Percentiles rank a stretch among this genome's conserved stretches.
These are phyloP conservation scores for Graphiopsis chlorocephala DNA, from an alignment of 2,329 filamentous ascomycete genomes.

Conservation along the genomic window DNA sequence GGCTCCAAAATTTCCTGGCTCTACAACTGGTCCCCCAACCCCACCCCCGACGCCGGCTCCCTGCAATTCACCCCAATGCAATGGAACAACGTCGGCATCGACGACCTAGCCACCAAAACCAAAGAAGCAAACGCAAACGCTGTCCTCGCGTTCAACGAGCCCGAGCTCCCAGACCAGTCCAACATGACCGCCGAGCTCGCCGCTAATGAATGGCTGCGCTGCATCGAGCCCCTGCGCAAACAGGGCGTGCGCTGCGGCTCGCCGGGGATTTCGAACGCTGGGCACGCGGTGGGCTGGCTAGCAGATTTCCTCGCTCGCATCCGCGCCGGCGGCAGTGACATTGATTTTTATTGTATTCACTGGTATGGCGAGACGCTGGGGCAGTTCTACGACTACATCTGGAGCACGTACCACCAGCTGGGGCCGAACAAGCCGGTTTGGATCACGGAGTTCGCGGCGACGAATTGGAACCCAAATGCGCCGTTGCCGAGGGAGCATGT, in stretches of 20 bases:
- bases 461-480: constrained; percentile 31
- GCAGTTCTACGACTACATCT: constrained; percentile 35
- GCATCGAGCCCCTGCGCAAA: constrained; percentile 31
- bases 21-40: constrained; percentile 35
- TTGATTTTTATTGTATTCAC: constrained; percentile 33
- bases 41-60: constrained; percentile 24
- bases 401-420: constrained; percentile 29
- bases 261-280: constrained; percentile 32
- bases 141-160: constrained; percentile 33
- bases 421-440: constrained; percentile 31
- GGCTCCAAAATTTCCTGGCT: constrained; percentile 35
- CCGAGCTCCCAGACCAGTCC: constrained; percentile 32
- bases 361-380: constrained; percentile 33
- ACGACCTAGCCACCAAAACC: constrained; percentile 26
- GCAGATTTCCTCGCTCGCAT: constrained; percentile 28
- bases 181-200: constrained; percentile 31
- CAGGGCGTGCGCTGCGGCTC: constrained; percentile 27
- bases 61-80: constrained; percentile 34
- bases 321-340: constrained; percentile 25
- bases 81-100: constrained; percentile 32
- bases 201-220: constrained; percentile 27
- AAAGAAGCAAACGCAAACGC: constrained; percentile 13
- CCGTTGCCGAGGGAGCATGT: constrained; percentile 31
- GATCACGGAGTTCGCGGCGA: constrained; percentile 34
- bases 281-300: constrained; percentile 29